These are phyloP conservation scores for Candida ponderosae DNA, from an alignment of 805 yeast genomes.

Conservation along the genomic window DNA sequence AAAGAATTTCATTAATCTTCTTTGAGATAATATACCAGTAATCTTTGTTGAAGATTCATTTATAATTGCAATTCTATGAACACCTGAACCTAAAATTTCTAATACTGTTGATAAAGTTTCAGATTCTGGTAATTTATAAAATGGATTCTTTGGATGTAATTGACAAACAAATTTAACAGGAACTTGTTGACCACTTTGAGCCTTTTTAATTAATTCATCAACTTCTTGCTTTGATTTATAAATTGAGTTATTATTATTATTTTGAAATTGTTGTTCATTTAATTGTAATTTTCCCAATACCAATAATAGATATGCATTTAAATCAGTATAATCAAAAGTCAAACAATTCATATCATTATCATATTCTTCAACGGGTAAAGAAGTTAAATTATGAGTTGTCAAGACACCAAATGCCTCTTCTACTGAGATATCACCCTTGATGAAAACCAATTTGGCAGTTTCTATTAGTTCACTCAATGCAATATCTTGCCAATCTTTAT, in stretches of 20 bases:
- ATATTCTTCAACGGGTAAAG: constrained; percentile 67
- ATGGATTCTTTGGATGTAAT: constrained; percentile 83
- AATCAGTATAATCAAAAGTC: constrained; percentile 87
- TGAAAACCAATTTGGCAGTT: constrained; percentile 64
- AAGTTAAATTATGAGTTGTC: constrained; percentile 65
- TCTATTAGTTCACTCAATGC: constrained; percentile 70
- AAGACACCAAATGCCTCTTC: constrained; percentile 84
- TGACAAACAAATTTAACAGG: constrained; percentile 85
- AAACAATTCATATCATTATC: constrained; percentile 58
- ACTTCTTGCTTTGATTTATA: constrained; percentile 31
- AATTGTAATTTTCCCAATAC: constrained; percentile 66
- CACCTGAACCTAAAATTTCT: constrained; percentile 89
- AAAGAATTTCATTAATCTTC: constrained; percentile 73
- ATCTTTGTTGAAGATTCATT: constrained; percentile 44
- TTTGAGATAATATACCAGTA: constrained; percentile 83
- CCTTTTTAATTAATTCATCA: constrained; percentile 40
- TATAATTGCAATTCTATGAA: constrained; percentile 84
- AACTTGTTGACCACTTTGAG: constrained; percentile 82
- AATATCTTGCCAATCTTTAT: constrained; percentile 64
- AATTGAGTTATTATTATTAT: constrained; percentile 18
- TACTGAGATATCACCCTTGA: constrained; percentile 62
- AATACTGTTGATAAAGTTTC: constrained; percentile 69
- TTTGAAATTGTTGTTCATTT: constrained; percentile 20
- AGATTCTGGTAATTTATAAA: constrained; percentile 63
- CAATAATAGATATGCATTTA: constrained; percentile 76